Evolutionary conservation across 2,329 filamentous ascomycete genomes (phyloP), one percentile per base, ranked within the genome.

Genomic region (Aureobasidium musti): DNA sequence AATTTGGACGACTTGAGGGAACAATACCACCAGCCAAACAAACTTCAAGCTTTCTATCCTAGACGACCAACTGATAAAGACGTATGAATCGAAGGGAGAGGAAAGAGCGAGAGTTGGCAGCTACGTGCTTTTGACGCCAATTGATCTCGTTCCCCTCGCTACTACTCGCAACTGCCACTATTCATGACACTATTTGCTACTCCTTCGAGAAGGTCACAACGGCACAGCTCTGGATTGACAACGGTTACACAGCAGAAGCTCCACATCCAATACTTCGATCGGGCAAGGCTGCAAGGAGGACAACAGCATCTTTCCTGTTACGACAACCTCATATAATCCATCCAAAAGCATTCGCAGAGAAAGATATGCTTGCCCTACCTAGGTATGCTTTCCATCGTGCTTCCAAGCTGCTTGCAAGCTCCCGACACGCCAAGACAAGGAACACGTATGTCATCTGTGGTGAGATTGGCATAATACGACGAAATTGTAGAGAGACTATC

Each of bases 131-230:
- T 64, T 64, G 61, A 33, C 37, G 61, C 61, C 37, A 53, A 45
- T 53, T 33, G 61, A 45, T 26, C 26, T 54, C 45, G 49, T 64
- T 54, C 28, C 47, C 60, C 45, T 63, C 61, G 61, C 61, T 64
- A 64, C 49, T 64, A 49, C 49, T 53, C 49, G 35, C 61, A 64
- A 64, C 61, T 64, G 61, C 61, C 61, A 64, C 61, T 64, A 63
- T 52, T 52, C 45, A 39, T 37, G 45, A 21, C 60, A 41, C 60
- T 63, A 64, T 64, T 64, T 53, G 61, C 61, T 64, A 33, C 61
- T 64, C 39, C 43, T 54, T 53, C 47, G 37, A 64, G 49, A 64
- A 54, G 47, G 35, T 17, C 39, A 26, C 35, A 54, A 64, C 61
- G 47, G 59, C 35, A 63, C 59, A 41, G 49, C 61, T 64, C 49